Conservation (phyloP, 139 green algal species). For the Chlamydomonas sphaeroides region DNA sequence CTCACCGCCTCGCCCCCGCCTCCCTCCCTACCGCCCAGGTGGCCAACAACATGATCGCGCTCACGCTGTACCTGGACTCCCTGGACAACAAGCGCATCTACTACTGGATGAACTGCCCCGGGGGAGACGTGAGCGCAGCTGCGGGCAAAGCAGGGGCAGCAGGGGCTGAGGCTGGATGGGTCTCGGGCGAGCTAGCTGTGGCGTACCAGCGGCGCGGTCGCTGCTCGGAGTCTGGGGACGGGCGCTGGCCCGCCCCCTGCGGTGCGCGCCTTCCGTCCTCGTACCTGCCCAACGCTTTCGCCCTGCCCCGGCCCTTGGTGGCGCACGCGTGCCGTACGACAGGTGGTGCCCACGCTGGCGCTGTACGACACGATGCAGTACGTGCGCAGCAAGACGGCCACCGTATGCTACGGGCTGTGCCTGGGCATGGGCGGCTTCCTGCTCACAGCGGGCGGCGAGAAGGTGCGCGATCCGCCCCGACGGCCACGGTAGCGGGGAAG, state of each 20-base stretch:
- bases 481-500: too few relatives aligned
- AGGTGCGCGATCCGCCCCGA: constrained; percentile 65
- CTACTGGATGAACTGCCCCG: constrained; percentile 69
- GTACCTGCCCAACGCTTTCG: too few relatives aligned
- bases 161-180: neutral
- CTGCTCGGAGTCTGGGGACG: too few relatives aligned
- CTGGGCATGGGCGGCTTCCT: constrained; percentile 98
- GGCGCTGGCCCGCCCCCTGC: too few relatives aligned
- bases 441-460: constrained; percentile 88
- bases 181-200: too few relatives aligned
- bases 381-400: constrained; percentile 89
- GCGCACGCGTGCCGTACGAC: too few relatives aligned
- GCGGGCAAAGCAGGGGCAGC: too few relatives aligned
- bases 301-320: too few relatives aligned
- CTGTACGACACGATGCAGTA: constrained; percentile 98
- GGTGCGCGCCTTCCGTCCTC: too few relatives aligned
- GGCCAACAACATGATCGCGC: constrained; percentile 72
- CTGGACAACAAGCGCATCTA: constrained; percentile 73
- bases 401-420: constrained; percentile 94
- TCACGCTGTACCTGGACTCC: constrained; percentile 69
- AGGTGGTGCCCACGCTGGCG: constrained; percentile 92
- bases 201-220: too few relatives aligned
- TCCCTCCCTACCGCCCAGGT: too few relatives aligned
- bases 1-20: too few relatives aligned
- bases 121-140: constrained; percentile 67